Conservation (phyloP, 2,329 filamentous ascomycete species). For the Aspergillus brunneoviolaceus region DNA sequence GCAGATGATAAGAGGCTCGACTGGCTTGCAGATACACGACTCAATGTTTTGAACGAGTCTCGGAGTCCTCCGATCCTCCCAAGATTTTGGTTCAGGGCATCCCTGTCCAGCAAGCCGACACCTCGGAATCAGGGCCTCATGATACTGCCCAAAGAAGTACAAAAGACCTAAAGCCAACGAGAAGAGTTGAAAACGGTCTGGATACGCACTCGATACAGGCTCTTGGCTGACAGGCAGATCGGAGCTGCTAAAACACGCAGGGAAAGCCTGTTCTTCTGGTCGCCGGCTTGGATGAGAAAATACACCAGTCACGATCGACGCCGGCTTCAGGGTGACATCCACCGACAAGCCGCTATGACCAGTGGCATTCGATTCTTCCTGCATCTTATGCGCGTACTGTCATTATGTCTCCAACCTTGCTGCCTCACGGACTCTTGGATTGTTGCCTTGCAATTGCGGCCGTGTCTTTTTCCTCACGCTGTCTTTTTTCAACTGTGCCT, state of each 20-base stretch:
- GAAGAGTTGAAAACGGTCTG: background rate
- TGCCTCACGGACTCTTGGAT: slow-evolving; percentile 16
- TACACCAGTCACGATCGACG: slow-evolving; percentile 17
- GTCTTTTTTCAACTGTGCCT: slow-evolving; percentile 8
- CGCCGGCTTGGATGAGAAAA: slow-evolving; percentile 12
- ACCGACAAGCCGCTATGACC: slow-evolving; percentile 13
- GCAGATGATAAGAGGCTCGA: slow-evolving; percentile 4
- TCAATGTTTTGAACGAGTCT: background rate
- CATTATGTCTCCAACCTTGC: slow-evolving; percentile 17
- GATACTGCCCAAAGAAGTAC: background rate
- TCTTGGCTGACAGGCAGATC: slow-evolving; percentile 18
- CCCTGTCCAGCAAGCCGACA: background rate
- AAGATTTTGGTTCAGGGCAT: background rate
- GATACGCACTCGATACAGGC: slow-evolving; percentile 1
- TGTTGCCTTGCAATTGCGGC: slow-evolving; percentile 20
- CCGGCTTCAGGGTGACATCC: slow-evolving; percentile 19
- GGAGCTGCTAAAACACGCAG: slow-evolving; percentile 15
- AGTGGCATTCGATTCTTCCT: slow-evolving; percentile 14
- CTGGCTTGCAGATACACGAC: slow-evolving; percentile 8
- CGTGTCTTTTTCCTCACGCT: slow-evolving; percentile 2
- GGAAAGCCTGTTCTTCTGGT: slow-evolving; percentile 13
- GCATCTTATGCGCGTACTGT: slow-evolving; percentile 18
- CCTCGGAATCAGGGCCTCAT: background rate
- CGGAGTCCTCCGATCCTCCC: slow-evolving; percentile 5
- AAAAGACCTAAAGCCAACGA: background rate